Conservation (phyloP, 208 protist genomes). For the Herpetomonas muscarum region DNA sequence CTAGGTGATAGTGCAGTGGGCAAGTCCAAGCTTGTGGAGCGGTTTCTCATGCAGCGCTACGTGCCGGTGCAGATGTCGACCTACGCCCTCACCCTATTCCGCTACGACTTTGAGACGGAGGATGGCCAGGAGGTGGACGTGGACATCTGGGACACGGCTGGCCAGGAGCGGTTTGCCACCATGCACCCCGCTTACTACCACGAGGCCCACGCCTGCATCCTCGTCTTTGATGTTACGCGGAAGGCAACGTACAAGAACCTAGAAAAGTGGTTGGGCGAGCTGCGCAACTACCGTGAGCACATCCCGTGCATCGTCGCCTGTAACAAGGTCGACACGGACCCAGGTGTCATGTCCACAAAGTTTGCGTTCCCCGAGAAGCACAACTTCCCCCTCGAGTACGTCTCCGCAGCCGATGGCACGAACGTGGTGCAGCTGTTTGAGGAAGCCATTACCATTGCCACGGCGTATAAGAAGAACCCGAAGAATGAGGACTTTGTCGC, state of each 20-base stretch:
- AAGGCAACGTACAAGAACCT: constrained; percentile 96
- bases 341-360: constrained; percentile 71
- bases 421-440: constrained; percentile 94
- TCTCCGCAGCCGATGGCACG: constrained; percentile 92
- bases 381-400: constrained; percentile 90
- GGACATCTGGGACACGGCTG: constrained; percentile 93
- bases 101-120: constrained; percentile 81
- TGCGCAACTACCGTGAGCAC: constrained; percentile 87
- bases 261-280: constrained; percentile 92
- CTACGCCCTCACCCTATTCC: constrained; percentile 91
- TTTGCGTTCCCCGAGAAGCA: constrained; percentile 94
- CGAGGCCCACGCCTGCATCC: constrained; percentile 89
- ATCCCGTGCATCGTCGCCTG: constrained; percentile 93
- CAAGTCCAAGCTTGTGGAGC: constrained; percentile 95
- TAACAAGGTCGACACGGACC: constrained; percentile 95
- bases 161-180: constrained; percentile 90
- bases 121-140: constrained; percentile 73
- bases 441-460: constrained; percentile 63
- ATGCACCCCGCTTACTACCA: constrained; percentile 96
- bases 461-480: constrained; percentile 87
- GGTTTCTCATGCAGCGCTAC: constrained; percentile 94
- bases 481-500: constrained; percentile 82
- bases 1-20: constrained; percentile 95
- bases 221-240: constrained; percentile 94
- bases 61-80: constrained; percentile 91